phyloP scores from a whole-genome alignment of 495 filamentous ascomycete genomes.

The Penicillium turbatum region DNA sequence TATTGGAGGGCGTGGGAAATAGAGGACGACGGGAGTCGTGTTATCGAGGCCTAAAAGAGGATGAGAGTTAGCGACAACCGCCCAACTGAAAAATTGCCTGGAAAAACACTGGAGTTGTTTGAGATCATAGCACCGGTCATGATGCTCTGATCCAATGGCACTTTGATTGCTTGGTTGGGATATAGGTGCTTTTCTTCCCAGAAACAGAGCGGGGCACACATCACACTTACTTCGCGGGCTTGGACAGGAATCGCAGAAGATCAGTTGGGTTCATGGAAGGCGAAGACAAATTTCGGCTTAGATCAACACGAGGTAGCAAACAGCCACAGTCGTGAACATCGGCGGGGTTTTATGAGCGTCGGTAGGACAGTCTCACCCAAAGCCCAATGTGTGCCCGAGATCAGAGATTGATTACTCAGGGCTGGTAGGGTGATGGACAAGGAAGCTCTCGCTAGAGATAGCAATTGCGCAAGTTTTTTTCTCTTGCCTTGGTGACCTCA shows the following conservation, averaged over 20 bases:
- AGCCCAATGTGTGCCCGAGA: constrained; percentile 24
- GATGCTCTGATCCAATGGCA: neutral
- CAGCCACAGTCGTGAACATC: constrained; percentile 40
- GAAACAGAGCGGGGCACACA: constrained; percentile 1
- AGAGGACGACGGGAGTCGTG: constrained; percentile 43
- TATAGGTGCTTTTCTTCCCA: neutral
- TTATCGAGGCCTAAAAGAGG: constrained; percentile 77
- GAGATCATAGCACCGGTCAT: neutral
- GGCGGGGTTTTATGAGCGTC: constrained; percentile 18
- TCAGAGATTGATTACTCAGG: constrained; percentile 14
- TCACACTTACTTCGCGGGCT: constrained; percentile 82
- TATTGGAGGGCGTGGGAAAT: constrained; percentile 11
- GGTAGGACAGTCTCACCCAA: constrained; percentile 13
- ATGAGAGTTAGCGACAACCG: constrained; percentile 10
- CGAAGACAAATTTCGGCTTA: constrained; percentile 34
- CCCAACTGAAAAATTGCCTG: neutral
- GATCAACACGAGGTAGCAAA: constrained; percentile 36
- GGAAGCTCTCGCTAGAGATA: constrained; percentile 5
- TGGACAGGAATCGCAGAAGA: constrained; percentile 89
- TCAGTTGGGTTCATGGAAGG: constrained; percentile 88
- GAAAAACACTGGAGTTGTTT: neutral
- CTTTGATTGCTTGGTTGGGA: neutral
- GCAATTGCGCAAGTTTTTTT: constrained; percentile 3
- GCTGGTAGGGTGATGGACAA: constrained; percentile 1
- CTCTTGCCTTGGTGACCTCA: constrained; percentile 13